Conservation (phyloP, 495 filamentous ascomycete species). For the Hypomontagnella submonticulosa region DNA sequence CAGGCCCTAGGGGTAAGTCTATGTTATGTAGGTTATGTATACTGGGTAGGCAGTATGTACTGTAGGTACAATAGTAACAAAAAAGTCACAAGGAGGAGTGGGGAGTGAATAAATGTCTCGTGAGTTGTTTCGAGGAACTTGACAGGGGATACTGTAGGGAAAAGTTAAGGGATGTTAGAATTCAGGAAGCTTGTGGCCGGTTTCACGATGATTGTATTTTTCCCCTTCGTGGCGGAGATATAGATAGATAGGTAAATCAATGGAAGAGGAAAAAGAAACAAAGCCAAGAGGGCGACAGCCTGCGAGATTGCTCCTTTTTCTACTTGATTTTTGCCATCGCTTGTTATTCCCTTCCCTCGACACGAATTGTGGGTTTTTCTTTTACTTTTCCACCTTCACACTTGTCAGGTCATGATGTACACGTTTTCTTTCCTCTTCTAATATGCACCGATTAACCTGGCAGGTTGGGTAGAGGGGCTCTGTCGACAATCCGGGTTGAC, state of each 20-base stretch:
- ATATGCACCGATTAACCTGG: background rate
- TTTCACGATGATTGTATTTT: conserved; percentile 1
- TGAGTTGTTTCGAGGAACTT: conserved; percentile 31
- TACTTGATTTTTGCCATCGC: conserved; percentile 25
- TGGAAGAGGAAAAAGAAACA: conserved; percentile 1
- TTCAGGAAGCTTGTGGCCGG: too few relatives aligned
- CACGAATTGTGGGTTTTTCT: conserved; percentile 35
- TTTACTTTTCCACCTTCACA: conserved; percentile 11
- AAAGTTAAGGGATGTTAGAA: background rate
- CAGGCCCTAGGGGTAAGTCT: background rate
- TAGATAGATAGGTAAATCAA: conserved; percentile 9
- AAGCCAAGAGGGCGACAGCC: background rate
- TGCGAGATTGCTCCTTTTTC: conserved; percentile 21
- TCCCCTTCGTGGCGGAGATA: background rate
- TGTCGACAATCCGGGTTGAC: conserved; percentile 3
- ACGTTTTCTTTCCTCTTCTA: conserved; percentile 12
- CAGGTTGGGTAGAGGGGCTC: conserved; percentile 9
- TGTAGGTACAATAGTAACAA: conserved; percentile 4
- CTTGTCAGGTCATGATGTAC: conserved; percentile 39
- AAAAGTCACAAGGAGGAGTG: conserved; percentile 18
- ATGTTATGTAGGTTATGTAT: background rate
- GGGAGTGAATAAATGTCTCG: conserved; percentile 28
- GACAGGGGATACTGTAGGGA: conserved; percentile 18
- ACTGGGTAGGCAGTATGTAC: conserved; percentile 4
- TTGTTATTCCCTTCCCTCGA: conserved; percentile 35